Evolutionary conservation across 1,284 basidiomycete species (phyloP).

Genomic region (Moesziomyces sp.): DNA sequence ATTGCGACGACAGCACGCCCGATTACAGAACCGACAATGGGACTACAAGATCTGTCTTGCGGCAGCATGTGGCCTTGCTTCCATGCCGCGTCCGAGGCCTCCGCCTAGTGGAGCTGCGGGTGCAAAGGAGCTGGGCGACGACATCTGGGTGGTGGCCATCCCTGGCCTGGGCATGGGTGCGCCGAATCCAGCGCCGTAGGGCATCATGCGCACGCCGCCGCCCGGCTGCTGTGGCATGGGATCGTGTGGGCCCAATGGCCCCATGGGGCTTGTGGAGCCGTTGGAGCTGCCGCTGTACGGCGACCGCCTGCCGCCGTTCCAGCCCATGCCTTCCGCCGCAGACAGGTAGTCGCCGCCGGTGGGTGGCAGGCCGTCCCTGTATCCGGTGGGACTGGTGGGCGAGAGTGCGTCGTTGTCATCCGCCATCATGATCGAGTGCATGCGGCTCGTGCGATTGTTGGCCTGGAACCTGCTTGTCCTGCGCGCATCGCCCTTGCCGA

Average conservation of each 20-base stretch:
- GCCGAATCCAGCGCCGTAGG: conserved; percentile 30
- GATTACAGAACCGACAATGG: no score
- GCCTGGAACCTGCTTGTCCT: conserved; percentile 23
- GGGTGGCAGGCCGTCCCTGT: conserved; percentile 20
- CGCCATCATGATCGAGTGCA: conserved; percentile 12
- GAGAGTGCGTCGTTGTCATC: conserved; percentile 3
- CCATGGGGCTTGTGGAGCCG: conserved; percentile 22
- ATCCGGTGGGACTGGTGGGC: conserved; percentile 2
- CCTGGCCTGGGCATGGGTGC: conserved; percentile 29
- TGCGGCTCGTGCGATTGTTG: conserved; percentile 11
- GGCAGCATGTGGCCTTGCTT: conserved; percentile 9
- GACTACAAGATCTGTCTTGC: conserved; percentile 21
- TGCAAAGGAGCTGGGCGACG: conserved; percentile 25
- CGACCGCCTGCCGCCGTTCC: conserved; percentile 13
- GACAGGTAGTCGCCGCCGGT: conserved; percentile 8
- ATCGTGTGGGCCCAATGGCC: conserved; percentile 36
- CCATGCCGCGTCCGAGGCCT: conserved; percentile 27
- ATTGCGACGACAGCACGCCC: neutral
- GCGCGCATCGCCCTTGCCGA: conserved; percentile 47
- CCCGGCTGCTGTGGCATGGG: conserved; percentile 12
- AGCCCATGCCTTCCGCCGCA: conserved; percentile 1
- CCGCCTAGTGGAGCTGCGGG: conserved; percentile 26
- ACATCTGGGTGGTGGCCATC: conserved; percentile 23
- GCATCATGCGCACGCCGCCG: conserved; percentile 23
- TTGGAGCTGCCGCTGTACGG: conserved; percentile 26